Base-by-base conservation (phyloP, 2,329 filamentous ascomycete genomes). In the Cadophora sp. region DNA sequence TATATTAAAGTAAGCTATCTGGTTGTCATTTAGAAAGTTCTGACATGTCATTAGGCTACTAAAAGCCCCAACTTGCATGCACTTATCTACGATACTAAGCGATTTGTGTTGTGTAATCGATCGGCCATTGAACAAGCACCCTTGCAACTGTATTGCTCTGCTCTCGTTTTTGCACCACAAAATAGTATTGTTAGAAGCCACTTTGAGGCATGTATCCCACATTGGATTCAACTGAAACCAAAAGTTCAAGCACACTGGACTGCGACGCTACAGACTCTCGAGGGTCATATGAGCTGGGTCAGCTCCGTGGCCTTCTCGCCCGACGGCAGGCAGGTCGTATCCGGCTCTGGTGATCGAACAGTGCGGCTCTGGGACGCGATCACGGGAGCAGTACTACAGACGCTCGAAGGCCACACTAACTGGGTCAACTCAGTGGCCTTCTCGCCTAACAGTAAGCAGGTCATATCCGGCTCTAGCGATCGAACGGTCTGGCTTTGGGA, bases 81-180 rank as follows among this genome's bases (percentile, higher is more conserved):
- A 27, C 70, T 69, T 64, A 51, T 71, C 24, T n/a, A 71, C 50
- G 72, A 73, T 68, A 31, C 53, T 62, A 69, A 67, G 53, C 68
- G 72, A 53, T 72, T 73, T 37, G 59, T 43, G 6, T 53, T 72
- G 37, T 63, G 62, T 27, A 66, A 43, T 26, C 61, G 56, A n/a
- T 64, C 43, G 16, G 24, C 61, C 2, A 53, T 72, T 64, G 69
- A 73, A 46, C 50, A 71, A 40, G 68, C 68, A 16, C 70, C 72
- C 12, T 64, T 73, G 11, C 69, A 72, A 37, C 4, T 69, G 51
- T 73, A 73, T 62, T 69, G 59, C 48, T 60, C 62, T 14, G 64
- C 72, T 1, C 65, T 73, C 34, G 34, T 62, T 24, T 80, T 81
- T 69, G 73, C 76, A 16, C 79, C 78, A 56, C 29, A 67, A 11